Evolutionary conservation across 1,284 basidiomycete genomes (phyloP).

Genomic region (Marasmius tenuissimus): DNA sequence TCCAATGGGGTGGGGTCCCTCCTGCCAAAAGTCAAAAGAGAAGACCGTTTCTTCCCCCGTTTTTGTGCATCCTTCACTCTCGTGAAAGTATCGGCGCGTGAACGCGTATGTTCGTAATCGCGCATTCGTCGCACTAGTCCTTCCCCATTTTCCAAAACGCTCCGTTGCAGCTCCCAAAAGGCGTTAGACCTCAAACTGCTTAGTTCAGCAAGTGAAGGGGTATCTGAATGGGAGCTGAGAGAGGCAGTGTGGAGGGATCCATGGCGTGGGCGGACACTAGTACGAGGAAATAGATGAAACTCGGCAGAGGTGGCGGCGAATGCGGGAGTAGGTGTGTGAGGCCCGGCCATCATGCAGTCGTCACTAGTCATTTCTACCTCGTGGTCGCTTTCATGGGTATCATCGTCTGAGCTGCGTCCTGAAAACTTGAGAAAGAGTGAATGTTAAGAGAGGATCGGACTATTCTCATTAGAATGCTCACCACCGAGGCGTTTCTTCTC

Average conservation of each 20-base stretch:
- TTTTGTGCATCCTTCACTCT: slow-evolving; percentile 35
- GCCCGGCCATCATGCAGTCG: slow-evolving; percentile 19
- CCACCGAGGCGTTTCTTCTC: slow-evolving; percentile 46
- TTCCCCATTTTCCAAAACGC: slow-evolving; percentile 61
- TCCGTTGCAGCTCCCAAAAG: slow-evolving; percentile 62
- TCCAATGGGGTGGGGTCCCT: slow-evolving; percentile 4
- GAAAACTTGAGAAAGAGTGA: slow-evolving; percentile 15
- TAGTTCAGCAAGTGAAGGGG: slow-evolving; percentile 33
- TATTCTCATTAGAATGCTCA: slow-evolving; percentile 17
- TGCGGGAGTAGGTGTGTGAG: slow-evolving; percentile 23
- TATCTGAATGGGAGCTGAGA: slow-evolving; percentile 18
- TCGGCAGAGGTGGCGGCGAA: slow-evolving; percentile 60
- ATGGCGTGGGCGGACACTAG: slow-evolving; percentile 21
- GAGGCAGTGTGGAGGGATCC: slow-evolving; percentile 18
- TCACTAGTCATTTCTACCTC: slow-evolving; percentile 8
- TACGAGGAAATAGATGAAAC: slow-evolving; percentile 51
- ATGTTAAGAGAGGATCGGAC: not conserved
- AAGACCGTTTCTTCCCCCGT: slow-evolving; percentile 38
- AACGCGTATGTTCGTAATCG: slow-evolving; percentile 58
- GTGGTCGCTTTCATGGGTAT: not conserved
- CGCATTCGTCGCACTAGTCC: slow-evolving; percentile 72
- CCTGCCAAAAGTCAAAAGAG: slow-evolving; percentile 22
- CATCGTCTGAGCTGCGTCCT: slow-evolving; percentile 13
- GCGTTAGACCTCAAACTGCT: slow-evolving; percentile 56
- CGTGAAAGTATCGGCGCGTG: slow-evolving; percentile 33